Conservation (phyloP, 179 eudicot species). For the Beta macrorhiza region DNA sequence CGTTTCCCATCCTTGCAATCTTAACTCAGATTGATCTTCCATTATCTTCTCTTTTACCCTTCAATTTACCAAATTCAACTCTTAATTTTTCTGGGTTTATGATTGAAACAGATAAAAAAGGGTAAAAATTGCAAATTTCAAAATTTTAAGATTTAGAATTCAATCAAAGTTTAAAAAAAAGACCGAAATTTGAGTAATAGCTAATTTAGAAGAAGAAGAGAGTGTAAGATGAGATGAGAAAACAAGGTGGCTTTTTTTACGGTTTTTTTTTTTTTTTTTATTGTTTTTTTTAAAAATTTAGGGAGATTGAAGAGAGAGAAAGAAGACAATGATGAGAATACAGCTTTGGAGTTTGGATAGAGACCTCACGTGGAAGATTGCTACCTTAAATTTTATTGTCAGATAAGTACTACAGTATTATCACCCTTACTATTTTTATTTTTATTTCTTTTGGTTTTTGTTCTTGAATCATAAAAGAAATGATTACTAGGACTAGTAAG, state of each 20-base stretch:
- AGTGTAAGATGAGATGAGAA: not conserved
- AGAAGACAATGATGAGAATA: not conserved
- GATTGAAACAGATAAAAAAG: conserved; percentile 4
- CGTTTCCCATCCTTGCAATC: conserved; percentile 28
- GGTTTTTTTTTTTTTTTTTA: not conserved
- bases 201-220: not conserved
- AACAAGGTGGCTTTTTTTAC: not conserved
- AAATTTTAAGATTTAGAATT: conserved; percentile 7
- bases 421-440: not conserved
- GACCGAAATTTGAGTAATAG: not conserved
- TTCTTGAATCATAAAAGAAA: no score
- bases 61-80: not conserved
- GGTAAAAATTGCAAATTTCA: not conserved
- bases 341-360: not conserved
- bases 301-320: not conserved
- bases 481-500: no score
- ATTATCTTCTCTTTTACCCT: conserved; percentile 6
- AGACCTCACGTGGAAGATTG: conserved; percentile 23
- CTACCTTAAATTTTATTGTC: conserved; percentile 23
- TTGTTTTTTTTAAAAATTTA: not conserved
- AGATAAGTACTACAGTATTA: not conserved
- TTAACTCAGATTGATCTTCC: conserved; percentile 28
- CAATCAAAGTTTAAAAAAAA: not conserved
- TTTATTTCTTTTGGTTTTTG: not conserved
- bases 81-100: not conserved